These are phyloP conservation scores for Lindgomyces ingoldianus DNA, from an alignment of 495 filamentous ascomycete species.

Conservation along the genomic window DNA sequence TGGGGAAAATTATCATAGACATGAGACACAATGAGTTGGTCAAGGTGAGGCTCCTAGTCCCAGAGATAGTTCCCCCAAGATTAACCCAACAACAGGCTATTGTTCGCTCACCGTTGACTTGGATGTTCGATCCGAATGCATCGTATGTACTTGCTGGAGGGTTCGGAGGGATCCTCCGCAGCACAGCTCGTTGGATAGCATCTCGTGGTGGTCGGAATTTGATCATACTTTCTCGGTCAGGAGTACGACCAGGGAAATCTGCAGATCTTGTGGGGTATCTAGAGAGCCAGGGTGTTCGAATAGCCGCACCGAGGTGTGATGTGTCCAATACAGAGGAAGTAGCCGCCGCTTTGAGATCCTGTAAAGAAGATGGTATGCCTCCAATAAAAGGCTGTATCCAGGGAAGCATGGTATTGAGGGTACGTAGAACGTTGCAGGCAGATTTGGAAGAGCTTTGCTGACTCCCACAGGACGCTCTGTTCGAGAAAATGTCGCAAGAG, in stretches of 20 bases:
- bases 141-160: slow-evolving; percentile 43
- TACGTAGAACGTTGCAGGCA: slow-evolving; percentile 26
- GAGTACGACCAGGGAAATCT: not conserved
- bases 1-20: slow-evolving; percentile 61
- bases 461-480: not conserved
- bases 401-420: slow-evolving; percentile 27
- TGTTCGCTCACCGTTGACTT: not conserved
- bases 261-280: not conserved
- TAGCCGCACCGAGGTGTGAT: slow-evolving; percentile 8
- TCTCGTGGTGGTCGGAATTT: slow-evolving; percentile 3
- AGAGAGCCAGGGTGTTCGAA: not conserved
- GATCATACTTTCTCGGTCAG: slow-evolving; percentile 15
- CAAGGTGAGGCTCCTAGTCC: not conserved
- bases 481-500: slow-evolving; percentile 14
- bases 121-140: not conserved
- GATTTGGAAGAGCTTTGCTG: not conserved
- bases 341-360: not conserved
- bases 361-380: slow-evolving; percentile 1
- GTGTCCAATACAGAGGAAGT: not conserved
- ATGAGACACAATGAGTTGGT: not conserved
- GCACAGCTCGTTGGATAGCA: slow-evolving; percentile 14
- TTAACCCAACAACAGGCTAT: slow-evolving; percentile 4
- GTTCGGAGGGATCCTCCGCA: slow-evolving; percentile 11
- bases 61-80: not conserved
- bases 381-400: slow-evolving; percentile 25